Evolutionary conservation across 129 eudicot species (phyloP), one percentile per base, ranked within the genome.

Genomic region (Arctium lappa): DNA sequence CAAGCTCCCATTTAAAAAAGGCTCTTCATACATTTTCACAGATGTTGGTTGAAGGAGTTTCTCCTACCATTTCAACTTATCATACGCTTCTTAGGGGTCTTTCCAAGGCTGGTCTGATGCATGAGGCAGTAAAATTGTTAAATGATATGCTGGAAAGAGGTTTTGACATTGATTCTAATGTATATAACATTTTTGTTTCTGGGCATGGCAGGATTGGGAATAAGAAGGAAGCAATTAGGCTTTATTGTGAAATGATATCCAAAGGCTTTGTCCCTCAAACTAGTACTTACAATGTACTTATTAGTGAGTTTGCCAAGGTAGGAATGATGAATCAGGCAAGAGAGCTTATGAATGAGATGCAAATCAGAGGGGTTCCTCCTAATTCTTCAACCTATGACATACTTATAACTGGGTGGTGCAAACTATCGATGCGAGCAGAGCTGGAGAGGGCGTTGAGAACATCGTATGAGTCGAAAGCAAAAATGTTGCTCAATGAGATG

Each of bases 291-390:
- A 93, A 96, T 88, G 89, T 83, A 68, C 92, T 96, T 63, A 93
- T 93, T 46, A 84, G 86, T 77, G 94, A 89, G 82, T 96, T 96
- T 88, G 92, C 99, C 2, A 91, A 84, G 80, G 87, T 76, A 29
- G 99, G 97, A 63, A 93, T 86, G 90, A 96, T 96, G 98, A 90
- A 48, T 39, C 97, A 93, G 74, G 99, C 98, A 37, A 79, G 84
- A 86, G 99, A 96, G 81, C 97, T 96, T 87, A 85, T 93, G 97
- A 90, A 87, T 48, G 99, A 96, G 92, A 93, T 96, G 99, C 89
- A 90, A 86, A 72, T 80, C 68, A 91, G 97, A 87, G 91, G 93
- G 70, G 92, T 91, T 18, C 12, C 46, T 27, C 92, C 91, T 71
- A 93, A 82, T 88, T 88, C 97, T 63, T 90, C 97, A 3, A 96